Conservation (phyloP, 495 filamentous ascomycete species). For the Penicillium chermesinum region DNA sequence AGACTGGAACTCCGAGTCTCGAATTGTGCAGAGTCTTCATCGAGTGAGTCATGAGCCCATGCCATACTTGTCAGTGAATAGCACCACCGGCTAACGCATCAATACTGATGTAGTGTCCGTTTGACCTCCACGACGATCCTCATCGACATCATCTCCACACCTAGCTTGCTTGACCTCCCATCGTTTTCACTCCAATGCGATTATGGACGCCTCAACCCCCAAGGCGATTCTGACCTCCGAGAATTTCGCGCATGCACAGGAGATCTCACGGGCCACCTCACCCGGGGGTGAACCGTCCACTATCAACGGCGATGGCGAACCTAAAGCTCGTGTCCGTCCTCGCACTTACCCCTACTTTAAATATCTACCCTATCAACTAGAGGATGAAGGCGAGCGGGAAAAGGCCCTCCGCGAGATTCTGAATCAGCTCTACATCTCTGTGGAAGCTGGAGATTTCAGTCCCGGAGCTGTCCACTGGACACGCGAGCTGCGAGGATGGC, state of each 20-base stretch:
- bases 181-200: slow-evolving; percentile 17
- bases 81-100: not conserved
- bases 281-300: slow-evolving; percentile 58
- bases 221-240: slow-evolving; percentile 42
- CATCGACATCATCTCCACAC: slow-evolving; percentile 21
- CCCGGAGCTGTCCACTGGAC: slow-evolving; percentile 97
- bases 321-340: slow-evolving; percentile 68
- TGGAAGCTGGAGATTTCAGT: slow-evolving; percentile 88
- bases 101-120: slow-evolving; percentile 25
- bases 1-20: slow-evolving; percentile 16
- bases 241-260: slow-evolving; percentile 45
- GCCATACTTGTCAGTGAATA: not conserved
- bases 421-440: slow-evolving; percentile 83
- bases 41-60: not conserved
- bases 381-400: slow-evolving; percentile 68
- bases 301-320: slow-evolving; percentile 47
- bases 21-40: slow-evolving; percentile 10
- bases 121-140: slow-evolving; percentile 22
- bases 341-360: slow-evolving; percentile 89
- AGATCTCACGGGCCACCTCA: slow-evolving; percentile 59
- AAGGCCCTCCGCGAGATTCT: slow-evolving; percentile 76
- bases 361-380: slow-evolving; percentile 80
- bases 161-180: slow-evolving; percentile 10
- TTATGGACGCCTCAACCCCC: slow-evolving; percentile 36
- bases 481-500: slow-evolving; percentile 89